Evolutionary conservation across 331 rosid species (phyloP).

Genomic region (Stylosanthes scabra): DNA sequence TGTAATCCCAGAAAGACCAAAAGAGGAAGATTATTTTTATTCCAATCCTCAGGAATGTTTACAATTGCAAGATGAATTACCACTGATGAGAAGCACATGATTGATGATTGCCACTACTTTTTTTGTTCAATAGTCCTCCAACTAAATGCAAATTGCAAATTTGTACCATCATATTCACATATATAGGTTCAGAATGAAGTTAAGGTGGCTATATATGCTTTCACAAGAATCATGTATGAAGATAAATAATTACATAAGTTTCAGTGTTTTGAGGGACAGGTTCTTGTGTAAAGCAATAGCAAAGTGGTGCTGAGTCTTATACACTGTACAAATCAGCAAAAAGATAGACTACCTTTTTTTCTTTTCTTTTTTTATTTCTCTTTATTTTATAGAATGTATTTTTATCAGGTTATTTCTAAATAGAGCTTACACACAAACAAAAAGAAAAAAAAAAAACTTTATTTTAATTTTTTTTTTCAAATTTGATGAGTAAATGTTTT

Average conservation of each 20-base stretch:
- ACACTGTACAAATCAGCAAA: conserved; percentile 32
- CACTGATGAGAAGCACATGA: too few relatives aligned
- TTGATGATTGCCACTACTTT: not conserved
- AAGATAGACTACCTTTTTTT: conserved; percentile 22
- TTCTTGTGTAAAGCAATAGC: conserved; percentile 38
- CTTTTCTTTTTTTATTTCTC: not conserved
- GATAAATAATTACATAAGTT: conserved; percentile 28
- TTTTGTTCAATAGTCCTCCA: conserved; percentile 1
- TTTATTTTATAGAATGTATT: conserved; percentile 15
- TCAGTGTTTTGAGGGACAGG: conserved; percentile 28
- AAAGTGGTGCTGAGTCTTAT: conserved; percentile 32
- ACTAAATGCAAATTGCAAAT: conserved; percentile 1
- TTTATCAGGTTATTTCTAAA: conserved; percentile 17
- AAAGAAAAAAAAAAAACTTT: too few relatives aligned
- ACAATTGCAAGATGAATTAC: conserved; percentile 59
- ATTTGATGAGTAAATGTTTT: too few relatives aligned
- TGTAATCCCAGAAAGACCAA: conserved; percentile 61
- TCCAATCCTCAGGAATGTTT: conserved; percentile 87
- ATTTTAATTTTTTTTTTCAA: too few relatives aligned
- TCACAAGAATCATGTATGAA: conserved; percentile 12
- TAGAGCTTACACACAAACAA: too few relatives aligned
- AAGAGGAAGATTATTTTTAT: conserved; percentile 93
- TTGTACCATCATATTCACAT: not conserved
- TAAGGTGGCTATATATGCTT: not conserved
- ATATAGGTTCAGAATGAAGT: conserved; percentile 15